Conservation (phyloP, 2,329 filamentous ascomycete species). For the Septoria petroselini region DNA sequence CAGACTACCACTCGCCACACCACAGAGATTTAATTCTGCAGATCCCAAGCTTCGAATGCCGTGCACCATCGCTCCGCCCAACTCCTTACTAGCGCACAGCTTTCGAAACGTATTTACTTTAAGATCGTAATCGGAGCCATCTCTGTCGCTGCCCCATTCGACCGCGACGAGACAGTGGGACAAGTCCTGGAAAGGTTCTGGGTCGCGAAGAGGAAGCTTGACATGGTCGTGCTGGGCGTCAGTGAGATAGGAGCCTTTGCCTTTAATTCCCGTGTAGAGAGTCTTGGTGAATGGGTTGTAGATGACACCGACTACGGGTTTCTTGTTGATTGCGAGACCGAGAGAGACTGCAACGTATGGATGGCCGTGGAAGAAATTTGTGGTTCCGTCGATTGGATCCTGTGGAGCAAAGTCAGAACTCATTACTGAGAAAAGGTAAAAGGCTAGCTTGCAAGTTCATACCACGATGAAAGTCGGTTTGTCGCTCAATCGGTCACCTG, state of each 20-base stretch:
- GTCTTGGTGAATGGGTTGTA: conserved; percentile 74
- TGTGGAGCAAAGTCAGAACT: too few species aligned
- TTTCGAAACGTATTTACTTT: conserved; percentile 65
- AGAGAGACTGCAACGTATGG: conserved; percentile 74
- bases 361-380: conserved; percentile 76
- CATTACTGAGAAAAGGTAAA: too few species aligned
- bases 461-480: conserved; percentile 70
- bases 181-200: conserved; percentile 58
- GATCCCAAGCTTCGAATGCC: conserved; percentile 67
- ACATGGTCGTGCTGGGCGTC: conserved; percentile 33
- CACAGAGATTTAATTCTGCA: conserved; percentile 72
- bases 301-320: conserved; percentile 68
- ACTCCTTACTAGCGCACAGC: conserved; percentile 52
- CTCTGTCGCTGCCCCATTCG: conserved; percentile 69
- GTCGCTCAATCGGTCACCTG: conserved; percentile 60
- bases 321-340: conserved; percentile 62
- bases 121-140: conserved; percentile 66
- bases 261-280: conserved; percentile 66
- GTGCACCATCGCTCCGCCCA: conserved; percentile 73
- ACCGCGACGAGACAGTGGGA: conserved; percentile 63
- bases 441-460: not conserved
- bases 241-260: conserved; percentile 60
- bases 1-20: conserved; percentile 66
- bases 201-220: conserved; percentile 47
- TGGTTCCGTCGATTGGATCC: conserved; percentile 79